These are phyloP conservation scores for Aegilops umbellulata DNA, from an alignment of 176 grass and related monocot species.

Conservation along the genomic window DNA sequence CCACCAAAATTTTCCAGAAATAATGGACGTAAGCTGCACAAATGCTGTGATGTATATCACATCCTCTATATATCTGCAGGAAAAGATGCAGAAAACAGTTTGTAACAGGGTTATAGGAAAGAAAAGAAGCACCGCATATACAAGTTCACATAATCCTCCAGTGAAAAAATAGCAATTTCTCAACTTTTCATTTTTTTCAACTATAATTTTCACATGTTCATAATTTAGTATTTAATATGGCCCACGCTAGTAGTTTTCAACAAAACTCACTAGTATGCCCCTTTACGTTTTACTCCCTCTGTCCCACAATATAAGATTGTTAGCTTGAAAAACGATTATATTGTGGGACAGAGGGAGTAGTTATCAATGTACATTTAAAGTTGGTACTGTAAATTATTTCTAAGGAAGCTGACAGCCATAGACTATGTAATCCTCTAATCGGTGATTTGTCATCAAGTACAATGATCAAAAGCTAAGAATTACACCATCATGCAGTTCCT, in stretches of 20 bases:
- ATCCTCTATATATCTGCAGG: constrained; percentile 83
- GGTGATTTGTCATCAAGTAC: neutral
- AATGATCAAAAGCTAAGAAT: constrained; percentile 11
- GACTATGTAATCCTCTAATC: neutral
- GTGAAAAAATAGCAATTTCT: neutral
- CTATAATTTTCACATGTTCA: too few relatives aligned
- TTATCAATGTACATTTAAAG: neutral
- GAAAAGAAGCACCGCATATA: neutral
- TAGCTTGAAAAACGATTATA: too few relatives aligned
- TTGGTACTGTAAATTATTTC: neutral
- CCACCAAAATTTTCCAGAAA: constrained; percentile 99
- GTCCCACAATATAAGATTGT: too few relatives aligned
- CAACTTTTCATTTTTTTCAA: neutral
- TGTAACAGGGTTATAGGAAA: neutral
- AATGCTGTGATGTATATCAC: constrained; percentile 93
- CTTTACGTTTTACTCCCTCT: too few relatives aligned
- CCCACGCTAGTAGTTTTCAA: too few relatives aligned
- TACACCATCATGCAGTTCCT: constrained; percentile 9
- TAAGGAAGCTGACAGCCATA: neutral
- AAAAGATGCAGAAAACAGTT: neutral
- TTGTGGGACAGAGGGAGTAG: neutral
- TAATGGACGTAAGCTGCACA: constrained; percentile 82
- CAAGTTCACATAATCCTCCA: neutral
- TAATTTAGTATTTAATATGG: too few relatives aligned
- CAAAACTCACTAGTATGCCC: too few relatives aligned